phyloP scores from a whole-genome alignment of 2,329 filamentous ascomycete genomes.

The Drechslerella stenobrocha region DNA sequence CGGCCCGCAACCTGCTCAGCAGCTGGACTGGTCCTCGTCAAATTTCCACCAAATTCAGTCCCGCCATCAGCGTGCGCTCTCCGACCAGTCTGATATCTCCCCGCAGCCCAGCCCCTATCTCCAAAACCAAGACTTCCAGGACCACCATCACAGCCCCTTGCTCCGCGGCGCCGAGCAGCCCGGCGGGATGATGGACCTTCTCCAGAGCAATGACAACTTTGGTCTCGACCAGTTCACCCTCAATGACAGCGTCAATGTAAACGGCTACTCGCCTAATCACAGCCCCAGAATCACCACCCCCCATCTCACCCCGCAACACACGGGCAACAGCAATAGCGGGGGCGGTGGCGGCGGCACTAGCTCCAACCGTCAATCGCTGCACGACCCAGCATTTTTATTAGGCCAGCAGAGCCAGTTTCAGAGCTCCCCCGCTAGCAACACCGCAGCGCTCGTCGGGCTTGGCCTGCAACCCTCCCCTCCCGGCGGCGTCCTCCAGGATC shows the following conservation, averaged over 20 bases:
- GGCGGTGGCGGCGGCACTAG: background rate
- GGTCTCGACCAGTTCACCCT: slow-evolving; percentile 52
- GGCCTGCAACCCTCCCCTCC: slow-evolving; percentile 43
- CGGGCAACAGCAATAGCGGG: slow-evolving; percentile 38
- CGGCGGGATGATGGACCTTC: slow-evolving; percentile 52
- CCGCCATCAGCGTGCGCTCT: slow-evolving; percentile 43
- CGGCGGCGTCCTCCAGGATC: slow-evolving; percentile 31
- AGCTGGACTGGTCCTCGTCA: slow-evolving; percentile 42
- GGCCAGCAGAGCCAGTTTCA: slow-evolving; percentile 47
- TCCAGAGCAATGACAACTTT: slow-evolving; percentile 51
- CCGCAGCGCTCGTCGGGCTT: slow-evolving; percentile 45
- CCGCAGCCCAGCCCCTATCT: slow-evolving; percentile 50
- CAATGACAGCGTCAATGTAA: slow-evolving; percentile 45
- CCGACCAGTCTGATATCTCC: slow-evolving; percentile 52
- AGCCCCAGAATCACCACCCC: slow-evolving; percentile 50
- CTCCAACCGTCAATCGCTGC: slow-evolving; percentile 51
- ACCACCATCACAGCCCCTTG: slow-evolving; percentile 49
- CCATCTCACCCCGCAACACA: slow-evolving; percentile 49
- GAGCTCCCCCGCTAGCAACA: slow-evolving; percentile 33
- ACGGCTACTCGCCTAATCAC: slow-evolving; percentile 46
- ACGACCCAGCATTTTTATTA: slow-evolving; percentile 46
- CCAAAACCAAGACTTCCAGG: slow-evolving; percentile 50
- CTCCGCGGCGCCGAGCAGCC: slow-evolving; percentile 48
- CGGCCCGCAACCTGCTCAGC: slow-evolving; percentile 30
- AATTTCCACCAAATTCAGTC: slow-evolving; percentile 46